A percentile compares a stretch with the other conserved stretches of the same genome.
Conservation (phyloP, 257 asterid species). For the Asclepias syriaca region DNA sequence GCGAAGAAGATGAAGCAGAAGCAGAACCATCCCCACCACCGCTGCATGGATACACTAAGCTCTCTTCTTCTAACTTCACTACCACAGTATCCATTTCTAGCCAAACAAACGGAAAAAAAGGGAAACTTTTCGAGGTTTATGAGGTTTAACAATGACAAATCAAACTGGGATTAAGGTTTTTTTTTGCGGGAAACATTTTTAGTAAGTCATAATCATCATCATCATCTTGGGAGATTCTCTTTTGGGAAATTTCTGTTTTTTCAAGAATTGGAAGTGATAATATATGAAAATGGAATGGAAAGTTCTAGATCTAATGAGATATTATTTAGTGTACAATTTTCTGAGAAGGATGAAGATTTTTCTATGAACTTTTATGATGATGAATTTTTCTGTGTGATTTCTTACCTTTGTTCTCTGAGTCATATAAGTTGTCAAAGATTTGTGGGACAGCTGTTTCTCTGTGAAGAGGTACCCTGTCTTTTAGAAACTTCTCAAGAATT, state of each 20-base stretch:
- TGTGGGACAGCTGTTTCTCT: not conserved
- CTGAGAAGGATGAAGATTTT: constrained; percentile 1
- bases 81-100: constrained; percentile 17
- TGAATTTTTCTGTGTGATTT: not conserved
- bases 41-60: not conserved
- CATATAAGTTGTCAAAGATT: not conserved
- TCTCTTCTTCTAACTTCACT: constrained; percentile 49
- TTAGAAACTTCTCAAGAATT: constrained; percentile 16
- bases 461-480: not conserved
- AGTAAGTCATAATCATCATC: not conserved
- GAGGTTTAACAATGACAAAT: not conserved
- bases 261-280: not conserved
- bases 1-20: constrained; percentile 31
- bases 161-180: not conserved
- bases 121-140: not conserved
- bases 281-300: constrained; percentile 22
- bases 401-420: not conserved
- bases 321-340: not conserved
- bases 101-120: not conserved
- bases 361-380: not conserved
- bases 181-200: too few relatives aligned
- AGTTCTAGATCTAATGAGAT: constrained; percentile 22
- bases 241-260: not conserved
- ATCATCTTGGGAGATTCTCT: not conserved
- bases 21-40: constrained; percentile 13